Evolutionary conservation across 495 filamentous ascomycete species (phyloP).

Genomic region (Podospora tetraspora): DNA sequence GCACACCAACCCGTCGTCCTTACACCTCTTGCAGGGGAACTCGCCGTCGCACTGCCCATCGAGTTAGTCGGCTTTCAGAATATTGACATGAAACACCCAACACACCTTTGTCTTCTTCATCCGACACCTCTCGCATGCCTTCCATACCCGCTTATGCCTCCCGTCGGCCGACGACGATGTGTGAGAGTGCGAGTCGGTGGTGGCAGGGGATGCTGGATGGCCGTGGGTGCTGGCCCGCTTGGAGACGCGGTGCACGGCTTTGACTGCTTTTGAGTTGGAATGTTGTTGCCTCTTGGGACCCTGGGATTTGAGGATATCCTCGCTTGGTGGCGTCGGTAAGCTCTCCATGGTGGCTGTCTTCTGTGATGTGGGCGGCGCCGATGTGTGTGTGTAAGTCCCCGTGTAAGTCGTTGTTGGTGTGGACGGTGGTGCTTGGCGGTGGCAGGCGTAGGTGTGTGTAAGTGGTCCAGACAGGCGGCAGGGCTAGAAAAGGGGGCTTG

Average conservation of each 20-base stretch:
- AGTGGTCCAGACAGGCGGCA: slow-evolving; percentile 10
- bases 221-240: slow-evolving; percentile 30
- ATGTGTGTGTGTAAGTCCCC: slow-evolving; percentile 4
- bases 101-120: slow-evolving; percentile 67
- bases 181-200: slow-evolving; percentile 27
- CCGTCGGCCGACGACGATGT: slow-evolving; percentile 32
- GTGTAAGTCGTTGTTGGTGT: slow-evolving; percentile 15
- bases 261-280: slow-evolving; percentile 26
- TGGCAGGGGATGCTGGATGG: slow-evolving; percentile 26
- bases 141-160: slow-evolving; percentile 61
- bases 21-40: slow-evolving; percentile 62
- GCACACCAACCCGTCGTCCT: slow-evolving; percentile 55
- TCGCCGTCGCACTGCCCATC: slow-evolving; percentile 57
- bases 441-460: slow-evolving; percentile 1
- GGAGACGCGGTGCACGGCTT: slow-evolving; percentile 24
- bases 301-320: slow-evolving; percentile 36
- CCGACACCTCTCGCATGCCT: slow-evolving; percentile 64
- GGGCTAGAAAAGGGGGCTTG: background rate
- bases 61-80: slow-evolving; percentile 13
- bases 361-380: background rate
- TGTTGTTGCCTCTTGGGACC: slow-evolving; percentile 21
- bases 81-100: background rate
- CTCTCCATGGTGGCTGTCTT: slow-evolving; percentile 36
- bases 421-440: background rate
- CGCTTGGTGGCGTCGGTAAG: slow-evolving; percentile 43